phyloP scores from a whole-genome alignment of 169 alveolate genomes.

The Plasmodium coatneyi region DNA sequence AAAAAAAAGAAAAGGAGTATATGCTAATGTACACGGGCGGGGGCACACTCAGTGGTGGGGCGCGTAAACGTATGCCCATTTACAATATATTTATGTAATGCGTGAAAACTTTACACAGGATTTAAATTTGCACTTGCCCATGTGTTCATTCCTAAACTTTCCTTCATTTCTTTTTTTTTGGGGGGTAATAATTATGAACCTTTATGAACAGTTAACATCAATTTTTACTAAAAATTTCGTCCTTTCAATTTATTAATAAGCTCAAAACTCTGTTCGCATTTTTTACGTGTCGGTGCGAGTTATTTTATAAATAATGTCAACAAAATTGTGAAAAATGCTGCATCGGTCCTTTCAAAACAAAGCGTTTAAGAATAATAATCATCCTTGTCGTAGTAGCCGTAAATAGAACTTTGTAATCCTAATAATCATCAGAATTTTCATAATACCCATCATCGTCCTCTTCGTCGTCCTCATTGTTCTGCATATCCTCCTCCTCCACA shows the following conservation, averaged over 20 bases:
- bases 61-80: too few relatives aligned
- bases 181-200: neutral
- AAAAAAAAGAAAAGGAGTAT: too few relatives aligned
- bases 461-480: neutral
- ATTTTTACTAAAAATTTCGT: neutral
- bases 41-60: too few relatives aligned
- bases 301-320: neutral
- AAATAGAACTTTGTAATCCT: neutral
- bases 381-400: neutral
- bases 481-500: too few relatives aligned
- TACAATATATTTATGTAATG: too few relatives aligned
- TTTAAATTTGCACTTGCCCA: too few relatives aligned
- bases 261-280: neutral
- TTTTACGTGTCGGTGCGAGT: neutral
- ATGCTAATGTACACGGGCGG: too few relatives aligned
- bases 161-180: too few relatives aligned
- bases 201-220: neutral
- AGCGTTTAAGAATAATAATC: neutral
- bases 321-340: neutral
- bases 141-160: too few relatives aligned
- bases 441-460: neutral
- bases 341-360: neutral
- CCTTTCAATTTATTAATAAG: neutral
- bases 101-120: too few relatives aligned
- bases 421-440: neutral